Percentiles rank a stretch among this genome's conserved stretches.
Evolutionary conservation across 1,284 basidiomycete genomes (phyloP).

Genomic region (Heterobasidion irregulare): DNA sequence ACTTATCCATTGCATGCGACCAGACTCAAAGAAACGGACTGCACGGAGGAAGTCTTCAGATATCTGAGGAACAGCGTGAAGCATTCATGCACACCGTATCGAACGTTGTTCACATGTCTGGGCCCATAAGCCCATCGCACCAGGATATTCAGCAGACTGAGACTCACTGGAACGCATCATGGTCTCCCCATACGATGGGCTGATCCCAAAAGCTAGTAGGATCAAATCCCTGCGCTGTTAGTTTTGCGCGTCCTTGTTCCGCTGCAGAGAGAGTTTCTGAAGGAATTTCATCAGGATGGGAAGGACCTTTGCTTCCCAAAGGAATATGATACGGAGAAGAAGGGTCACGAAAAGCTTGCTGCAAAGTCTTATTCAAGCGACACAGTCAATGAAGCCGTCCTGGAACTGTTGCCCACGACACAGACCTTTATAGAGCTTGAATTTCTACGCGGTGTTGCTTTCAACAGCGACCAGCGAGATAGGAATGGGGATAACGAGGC

Average conservation of each 20-base stretch:
- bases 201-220: constrained; percentile 63
- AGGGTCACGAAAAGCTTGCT: constrained; percentile 55
- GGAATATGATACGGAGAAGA: constrained; percentile 57
- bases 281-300: constrained; percentile 37
- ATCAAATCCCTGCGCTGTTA: constrained; percentile 47
- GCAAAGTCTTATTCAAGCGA: constrained; percentile 21
- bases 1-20: constrained; percentile 57
- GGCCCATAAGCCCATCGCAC: not conserved
- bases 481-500: no score
- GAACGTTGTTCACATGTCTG: constrained; percentile 73
- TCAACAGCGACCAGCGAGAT: no score
- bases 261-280: constrained; percentile 12
- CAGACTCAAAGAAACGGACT: constrained; percentile 66
- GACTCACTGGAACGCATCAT: constrained; percentile 65
- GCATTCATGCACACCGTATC: constrained; percentile 41
- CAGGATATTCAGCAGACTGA: not conserved
- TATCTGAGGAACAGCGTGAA: not conserved
- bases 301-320: constrained; percentile 52
- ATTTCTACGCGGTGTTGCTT: no score
- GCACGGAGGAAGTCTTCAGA: not conserved
- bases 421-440: not conserved
- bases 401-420: not conserved
- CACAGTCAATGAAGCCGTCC: constrained; percentile 13
- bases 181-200: constrained; percentile 65
- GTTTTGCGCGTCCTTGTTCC: constrained; percentile 31